phyloP scores from a whole-genome alignment of 2,329 filamentous ascomycete species.

The Leptographium galeiforme region DNA sequence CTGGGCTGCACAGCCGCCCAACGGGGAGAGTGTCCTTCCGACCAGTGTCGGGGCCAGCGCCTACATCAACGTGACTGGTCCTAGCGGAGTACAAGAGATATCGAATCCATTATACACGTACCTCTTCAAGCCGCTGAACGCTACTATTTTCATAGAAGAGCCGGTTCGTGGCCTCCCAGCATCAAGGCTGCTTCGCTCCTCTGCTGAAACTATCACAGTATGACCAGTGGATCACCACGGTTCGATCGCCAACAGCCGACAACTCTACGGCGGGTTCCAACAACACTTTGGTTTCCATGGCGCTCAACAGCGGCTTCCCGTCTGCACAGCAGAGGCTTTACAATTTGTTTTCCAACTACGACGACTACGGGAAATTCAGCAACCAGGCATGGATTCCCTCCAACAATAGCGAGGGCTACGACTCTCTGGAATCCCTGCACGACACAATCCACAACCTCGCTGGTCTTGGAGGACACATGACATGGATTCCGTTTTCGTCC shows the following conservation, averaged over 20 bases:
- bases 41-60: conserved; percentile 30
- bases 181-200: background rate
- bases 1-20: conserved; percentile 37
- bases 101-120: conserved; percentile 50
- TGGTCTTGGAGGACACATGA: conserved; percentile 54
- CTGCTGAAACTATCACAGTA: conserved; percentile 26
- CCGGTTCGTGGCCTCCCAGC: conserved; percentile 34
- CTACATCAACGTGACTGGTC: conserved; percentile 37
- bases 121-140: conserved; percentile 45
- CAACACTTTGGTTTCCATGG: conserved; percentile 39
- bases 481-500: conserved; percentile 55
- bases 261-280: conserved; percentile 37
- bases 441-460: conserved; percentile 47
- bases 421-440: conserved; percentile 54
- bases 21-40: conserved; percentile 34
- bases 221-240: conserved; percentile 44
- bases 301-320: conserved; percentile 37
- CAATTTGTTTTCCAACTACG: conserved; percentile 53
- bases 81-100: conserved; percentile 41
- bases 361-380: conserved; percentile 54
- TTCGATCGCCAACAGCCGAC: conserved; percentile 36
- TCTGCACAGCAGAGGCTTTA: conserved; percentile 51
- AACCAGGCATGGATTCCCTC: conserved; percentile 50
- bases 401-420: conserved; percentile 34
- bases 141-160: conserved; percentile 40